A percentile compares a stretch with the other conserved stretches of the same genome.
Conservation (phyloP, 1,139 yeast species). For the Chernovozyma sophiae-reginae region DNA sequence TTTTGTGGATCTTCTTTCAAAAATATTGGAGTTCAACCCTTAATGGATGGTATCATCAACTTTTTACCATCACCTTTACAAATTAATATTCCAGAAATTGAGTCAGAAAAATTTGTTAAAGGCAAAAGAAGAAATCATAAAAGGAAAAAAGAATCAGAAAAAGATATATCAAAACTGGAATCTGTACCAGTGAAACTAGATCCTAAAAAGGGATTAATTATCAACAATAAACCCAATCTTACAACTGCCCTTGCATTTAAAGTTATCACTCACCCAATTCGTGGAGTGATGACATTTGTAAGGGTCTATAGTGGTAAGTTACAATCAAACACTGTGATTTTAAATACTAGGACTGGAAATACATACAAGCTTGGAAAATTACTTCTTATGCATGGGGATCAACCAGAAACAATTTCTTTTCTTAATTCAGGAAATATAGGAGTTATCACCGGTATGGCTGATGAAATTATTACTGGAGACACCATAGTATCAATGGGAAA, state of each 20-base stretch:
- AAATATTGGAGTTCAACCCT: conserved; percentile 92
- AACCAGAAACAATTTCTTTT: conserved; percentile 63
- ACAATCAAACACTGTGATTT: conserved; percentile 54
- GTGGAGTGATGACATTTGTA: conserved; percentile 82
- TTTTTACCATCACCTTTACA: conserved; percentile 84
- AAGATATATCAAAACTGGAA: conserved; percentile 9
- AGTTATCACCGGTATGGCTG: conserved; percentile 70
- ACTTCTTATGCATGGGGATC: conserved; percentile 84
- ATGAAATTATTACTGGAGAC: conserved; percentile 83
- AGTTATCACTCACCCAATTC: conserved; percentile 77
- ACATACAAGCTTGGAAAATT: conserved; percentile 64
- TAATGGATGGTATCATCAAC: conserved; percentile 74
- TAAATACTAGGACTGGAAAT: conserved; percentile 68
- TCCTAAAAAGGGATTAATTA: conserved; percentile 42
- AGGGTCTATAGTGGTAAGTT: conserved; percentile 83
- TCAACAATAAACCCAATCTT: conserved; percentile 53
- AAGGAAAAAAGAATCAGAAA: conserved; percentile 6
- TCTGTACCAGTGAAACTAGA: conserved; percentile 36
- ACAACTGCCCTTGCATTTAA: conserved; percentile 88
- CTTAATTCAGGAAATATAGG: conserved; percentile 84
- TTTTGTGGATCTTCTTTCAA: conserved; percentile 90
- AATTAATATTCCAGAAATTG: conserved; percentile 52
- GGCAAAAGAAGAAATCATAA: conserved; percentile 9
- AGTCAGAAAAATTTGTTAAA: conserved; percentile 16
- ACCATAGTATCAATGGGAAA: conserved; percentile 62